These are phyloP conservation scores for Thinopyrum elongatum DNA, from an alignment of 176 grass and related monocot genomes.

Conservation along the genomic window DNA sequence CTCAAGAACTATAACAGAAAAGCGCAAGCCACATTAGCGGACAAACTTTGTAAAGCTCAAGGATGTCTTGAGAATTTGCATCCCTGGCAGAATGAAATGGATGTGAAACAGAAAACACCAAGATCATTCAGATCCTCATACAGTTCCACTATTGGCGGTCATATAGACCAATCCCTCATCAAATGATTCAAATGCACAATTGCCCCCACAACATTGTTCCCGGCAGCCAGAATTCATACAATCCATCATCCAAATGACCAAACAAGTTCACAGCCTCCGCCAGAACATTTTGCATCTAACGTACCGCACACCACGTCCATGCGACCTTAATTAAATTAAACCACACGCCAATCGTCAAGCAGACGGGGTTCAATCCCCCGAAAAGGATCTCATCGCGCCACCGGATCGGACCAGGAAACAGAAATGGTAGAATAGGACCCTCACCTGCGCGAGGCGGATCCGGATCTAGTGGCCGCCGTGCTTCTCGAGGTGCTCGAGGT, in stretches of 20 bases:
- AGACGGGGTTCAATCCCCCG: neutral
- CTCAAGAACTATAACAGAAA: neutral
- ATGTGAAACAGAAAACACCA: neutral
- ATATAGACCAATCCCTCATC: neutral
- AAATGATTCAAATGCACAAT: neutral
- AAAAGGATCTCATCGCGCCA: neutral
- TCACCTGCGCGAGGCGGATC: neutral
- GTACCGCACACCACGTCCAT: neutral
- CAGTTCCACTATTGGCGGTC: neutral
- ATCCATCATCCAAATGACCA: neutral
- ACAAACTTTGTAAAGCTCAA: neutral
- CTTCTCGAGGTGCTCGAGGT: slow-evolving; percentile 76
- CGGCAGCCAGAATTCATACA: neutral
- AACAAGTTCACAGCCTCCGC: neutral
- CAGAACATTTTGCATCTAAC: slow-evolving; percentile 7
- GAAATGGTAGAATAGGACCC: neutral
- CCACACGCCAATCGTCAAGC: neutral
- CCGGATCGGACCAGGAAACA: neutral
- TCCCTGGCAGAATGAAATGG: neutral
- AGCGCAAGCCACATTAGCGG: neutral
- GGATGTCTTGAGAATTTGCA: neutral
- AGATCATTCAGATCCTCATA: neutral
- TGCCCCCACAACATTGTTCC: neutral
- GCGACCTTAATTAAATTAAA: neutral
- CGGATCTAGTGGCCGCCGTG: slow-evolving; percentile 57